Base-by-base conservation (phyloP, 345 rosid species). In the Trapa bicornis region DNA sequence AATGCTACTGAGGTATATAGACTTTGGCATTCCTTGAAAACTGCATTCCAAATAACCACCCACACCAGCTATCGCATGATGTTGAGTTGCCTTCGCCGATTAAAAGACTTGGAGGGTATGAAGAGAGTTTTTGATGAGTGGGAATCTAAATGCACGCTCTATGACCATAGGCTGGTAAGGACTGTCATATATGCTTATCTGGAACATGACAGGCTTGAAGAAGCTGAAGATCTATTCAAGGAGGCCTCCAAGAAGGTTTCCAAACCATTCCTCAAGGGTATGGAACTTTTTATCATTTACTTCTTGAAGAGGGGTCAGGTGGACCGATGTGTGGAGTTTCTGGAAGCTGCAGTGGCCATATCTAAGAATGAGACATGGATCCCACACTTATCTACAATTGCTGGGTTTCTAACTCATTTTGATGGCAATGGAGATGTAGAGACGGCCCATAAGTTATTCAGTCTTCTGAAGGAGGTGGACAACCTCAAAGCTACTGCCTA, bases 131-230 rank as follows among this genome's bases (percentile, higher is more conserved):
- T 87, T 47, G 43, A 71, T 68, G 97, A 88, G 66, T 90, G 97
- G 98, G 79, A 84, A 72, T 78, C 91, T 39, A 66, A 64, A 50
- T 80, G 83, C 76, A n/a, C 54, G 47, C 62, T 50, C 66, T 88
- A 87, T 71, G 98, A 93, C 74, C 72, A 53, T 76, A 84, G 91
- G 81, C 48, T 90, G 58, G 81, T 83, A 54, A 78, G 72, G 52
- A 76, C 70, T 58, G 85, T 75, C 2, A 78, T 90, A 17, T 72
- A 77, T 65, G 80, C 73, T 61, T 93, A 76, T 76, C 69, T 90
- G n/a, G 76, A 73, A 48, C 71, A 69, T 16, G 84, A 74, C 74
- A 81, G 77, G 94, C 73, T 73, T 13, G 69, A 82, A 48, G 87
- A 85, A 76, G 98, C 96, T 37, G 78, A 69, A 62, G 42, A 1